Conservation (phyloP, 2,329 filamentous ascomycete species). For the Parastagonospora nodorum region DNA sequence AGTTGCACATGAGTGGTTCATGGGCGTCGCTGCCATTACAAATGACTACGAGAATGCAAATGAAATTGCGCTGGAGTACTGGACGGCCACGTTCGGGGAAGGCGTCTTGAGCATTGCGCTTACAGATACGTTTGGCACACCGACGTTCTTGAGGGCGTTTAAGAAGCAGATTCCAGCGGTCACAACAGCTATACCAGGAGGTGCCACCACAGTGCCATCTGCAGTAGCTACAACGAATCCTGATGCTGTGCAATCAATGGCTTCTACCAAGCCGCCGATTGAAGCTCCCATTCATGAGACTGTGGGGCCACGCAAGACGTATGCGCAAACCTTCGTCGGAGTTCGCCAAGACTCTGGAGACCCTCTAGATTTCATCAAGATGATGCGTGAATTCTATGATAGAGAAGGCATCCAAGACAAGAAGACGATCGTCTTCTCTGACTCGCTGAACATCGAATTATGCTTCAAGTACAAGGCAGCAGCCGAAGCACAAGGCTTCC, state of each 20-base stretch:
- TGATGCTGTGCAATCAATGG: slow-evolving; percentile 40
- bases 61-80: slow-evolving; percentile 81
- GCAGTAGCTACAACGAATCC: slow-evolving; percentile 49
- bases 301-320: slow-evolving; percentile 61
- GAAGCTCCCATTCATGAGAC: slow-evolving; percentile 49
- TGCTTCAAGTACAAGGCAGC: slow-evolving; percentile 89
- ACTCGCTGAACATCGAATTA: slow-evolving; percentile 88
- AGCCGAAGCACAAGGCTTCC: slow-evolving; percentile 79
- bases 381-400: slow-evolving; percentile 83
- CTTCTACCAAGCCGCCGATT: slow-evolving; percentile 50
- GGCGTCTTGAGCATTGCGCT: slow-evolving; percentile 84
- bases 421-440: slow-evolving; percentile 94
- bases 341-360: slow-evolving; percentile 91
- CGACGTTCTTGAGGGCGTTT: slow-evolving; percentile 85
- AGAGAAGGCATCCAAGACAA: slow-evolving; percentile 73
- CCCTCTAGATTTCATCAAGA: slow-evolving; percentile 76
- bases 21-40: slow-evolving; percentile 93
- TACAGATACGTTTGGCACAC: slow-evolving; percentile 95
- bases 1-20: slow-evolving; percentile 98
- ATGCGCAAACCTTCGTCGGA: slow-evolving; percentile 81
- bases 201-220: slow-evolving; percentile 48
- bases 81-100: slow-evolving; percentile 89
- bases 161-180: slow-evolving; percentile 64
- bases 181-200: slow-evolving; percentile 49
- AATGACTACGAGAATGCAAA: slow-evolving; percentile 84